Base-by-base conservation (phyloP, 208 protist species). In the Trypanosoma scelopori region DNA sequence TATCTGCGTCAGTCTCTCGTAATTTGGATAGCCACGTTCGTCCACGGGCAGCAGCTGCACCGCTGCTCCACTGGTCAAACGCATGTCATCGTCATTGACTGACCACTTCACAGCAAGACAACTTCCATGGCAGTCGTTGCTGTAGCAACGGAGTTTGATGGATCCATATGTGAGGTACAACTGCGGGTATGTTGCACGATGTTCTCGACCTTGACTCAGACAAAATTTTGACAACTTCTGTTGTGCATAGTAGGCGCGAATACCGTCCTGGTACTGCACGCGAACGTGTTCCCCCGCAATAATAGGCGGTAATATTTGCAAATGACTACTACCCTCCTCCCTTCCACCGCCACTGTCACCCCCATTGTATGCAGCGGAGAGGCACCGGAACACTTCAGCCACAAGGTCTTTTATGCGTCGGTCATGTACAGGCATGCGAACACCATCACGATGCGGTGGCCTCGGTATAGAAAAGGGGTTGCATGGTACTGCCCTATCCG, bases 161-260 rank as follows among this genome's bases (percentile, higher is more conserved):
- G 84, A 92, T n/a, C 86, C 85, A 64, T 91, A 95, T 12, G 89
- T 95, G 22, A 95, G 67, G 65, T 93, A 95, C 28, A 95, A 76
- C 76, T 95, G 89, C 0, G 71, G 75, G 61, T 85, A 95, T 12
- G 89, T 95, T 12, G 69, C 28, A 47, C 80, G 80, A 69, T 95
- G 89, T 12, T 55, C 25, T 0, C 89, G 78, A 30, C 71, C 30
- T 51, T 81, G 78, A n/a, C 74, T 75, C 9, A 92, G 47, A 47
- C 89, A 95, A 77, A 81, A 95, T 45, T 71, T 71, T 68, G 68
- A 89, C 22, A 83, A 71, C 65, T 95, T 95, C 63, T 95, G 89
- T 30, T 69, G 67, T 25, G 82, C 89, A 66, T 95, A 93, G 69
- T 92, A 95, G 16, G 76, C 76, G 3, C 85, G 81, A 55, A 92